phyloP scores from a whole-genome alignment of 805 yeast species.

The Spathaspora sp. region DNA sequence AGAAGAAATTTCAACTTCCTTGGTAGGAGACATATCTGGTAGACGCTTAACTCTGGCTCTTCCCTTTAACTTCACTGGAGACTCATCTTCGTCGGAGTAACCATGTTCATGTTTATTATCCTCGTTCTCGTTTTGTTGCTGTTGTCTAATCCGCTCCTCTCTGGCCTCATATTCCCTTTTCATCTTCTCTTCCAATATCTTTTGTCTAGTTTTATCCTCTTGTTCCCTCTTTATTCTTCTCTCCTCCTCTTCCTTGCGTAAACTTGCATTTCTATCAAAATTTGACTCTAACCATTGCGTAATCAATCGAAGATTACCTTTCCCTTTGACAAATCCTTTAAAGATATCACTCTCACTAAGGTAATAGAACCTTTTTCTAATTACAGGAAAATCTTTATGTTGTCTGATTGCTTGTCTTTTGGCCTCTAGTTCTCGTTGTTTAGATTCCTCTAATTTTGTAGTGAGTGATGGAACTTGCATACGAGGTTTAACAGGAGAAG shows the following conservation, averaged over 20 bases:
- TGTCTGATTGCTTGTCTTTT: slow-evolving; percentile 33
- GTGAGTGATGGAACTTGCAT: slow-evolving; percentile 3
- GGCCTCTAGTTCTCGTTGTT: slow-evolving; percentile 27
- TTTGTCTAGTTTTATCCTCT: slow-evolving; percentile 10
- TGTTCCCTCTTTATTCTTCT: slow-evolving; percentile 10
- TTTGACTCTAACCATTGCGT: slow-evolving; percentile 37
- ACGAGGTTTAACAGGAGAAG: slow-evolving; percentile 18
- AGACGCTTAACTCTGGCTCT: slow-evolving; percentile 24
- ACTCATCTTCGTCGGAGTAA: slow-evolving; percentile 31
- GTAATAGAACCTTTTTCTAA: slow-evolving; percentile 32
- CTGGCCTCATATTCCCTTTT: slow-evolving; percentile 13
- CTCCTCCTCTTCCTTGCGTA: slow-evolving; percentile 14
- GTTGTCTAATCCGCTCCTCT: slow-evolving; percentile 5
- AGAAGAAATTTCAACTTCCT: slow-evolving; percentile 20
- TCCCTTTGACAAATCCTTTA: slow-evolving; percentile 40
- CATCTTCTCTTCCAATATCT: slow-evolving; percentile 10
- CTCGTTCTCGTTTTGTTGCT: background rate
- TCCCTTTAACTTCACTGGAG: slow-evolving; percentile 33
- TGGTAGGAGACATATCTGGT: slow-evolving; percentile 17
- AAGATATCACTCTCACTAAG: slow-evolving; percentile 38
- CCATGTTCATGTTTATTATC: slow-evolving; percentile 4
- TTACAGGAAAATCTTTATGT: slow-evolving; percentile 37
- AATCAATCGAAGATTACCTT: slow-evolving; percentile 38
- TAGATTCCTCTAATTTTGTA: slow-evolving; percentile 16
- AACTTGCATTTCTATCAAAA: slow-evolving; percentile 22